Evolutionary conservation across 2,329 filamentous ascomycete species (phyloP), one percentile per base, ranked within the genome.

Genomic region (Chaetoscypha palmicola): DNA sequence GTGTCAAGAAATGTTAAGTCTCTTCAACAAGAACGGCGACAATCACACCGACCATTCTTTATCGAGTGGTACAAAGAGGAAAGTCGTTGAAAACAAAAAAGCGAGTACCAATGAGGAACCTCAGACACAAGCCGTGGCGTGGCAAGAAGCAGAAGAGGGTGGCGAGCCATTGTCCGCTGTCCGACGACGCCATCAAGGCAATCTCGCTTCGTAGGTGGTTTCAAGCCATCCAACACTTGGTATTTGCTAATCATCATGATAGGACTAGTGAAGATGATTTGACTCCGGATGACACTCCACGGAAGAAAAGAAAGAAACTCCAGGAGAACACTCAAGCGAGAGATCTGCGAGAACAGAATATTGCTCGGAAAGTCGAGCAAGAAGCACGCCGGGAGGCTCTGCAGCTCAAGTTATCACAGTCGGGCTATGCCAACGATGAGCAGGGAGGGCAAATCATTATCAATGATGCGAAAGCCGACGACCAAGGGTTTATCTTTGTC

Each of bases 391-490:
- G 68, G 22, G 58, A 62, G 52, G 70, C 67, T 46, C 66, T 74
- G 26, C 71, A 66, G 52, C 64, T 63, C 52, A 69, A 61, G 48
- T 64, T 74, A 49, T 74, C 64, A 51, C 62, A 56, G 50, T 68
- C 62, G 45, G 71, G 59, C 36, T 64, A 54, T 47, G 68, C 64
- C 49, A 63, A 61, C 49, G 71, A 61, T 59, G 74, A 57, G 66
- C 69, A 51, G 61, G 66, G 32, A 63, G 70, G 37, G 63, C 47
- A 53, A 12, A 62, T 86, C 19, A 77, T 83, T 36, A 75, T 89
- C 62, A 88, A 88, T 58, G 73, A 79, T 47, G 72, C 72, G 21
- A 85, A 83, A 57, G 65, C 71, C 16, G 74, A 81, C 2, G 64
- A 75, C 11, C 68, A 83, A 51, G 70, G 71, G 0, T 69, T 79